phyloP scores from a whole-genome alignment of 768 basidiomycete species.

The Nidularia pulvinata region DNA sequence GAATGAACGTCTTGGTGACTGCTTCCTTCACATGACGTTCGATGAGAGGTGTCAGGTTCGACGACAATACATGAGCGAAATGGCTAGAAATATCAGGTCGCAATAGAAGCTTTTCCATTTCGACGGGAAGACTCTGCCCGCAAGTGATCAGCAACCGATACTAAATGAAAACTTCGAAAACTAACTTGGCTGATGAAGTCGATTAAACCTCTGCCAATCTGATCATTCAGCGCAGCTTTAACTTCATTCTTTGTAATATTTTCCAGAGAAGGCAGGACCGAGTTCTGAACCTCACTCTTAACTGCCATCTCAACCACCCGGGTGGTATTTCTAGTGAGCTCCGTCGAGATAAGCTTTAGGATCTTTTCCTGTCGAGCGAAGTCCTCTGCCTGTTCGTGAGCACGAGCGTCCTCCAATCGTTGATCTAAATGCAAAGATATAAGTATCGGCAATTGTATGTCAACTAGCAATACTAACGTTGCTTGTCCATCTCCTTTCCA shows the following conservation, averaged over 20 bases:
- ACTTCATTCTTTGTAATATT: slow-evolving; percentile 83
- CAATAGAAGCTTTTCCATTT: slow-evolving; percentile 77
- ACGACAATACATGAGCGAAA: slow-evolving; percentile 73
- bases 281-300: slow-evolving; percentile 82
- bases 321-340: slow-evolving; percentile 86
- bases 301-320: slow-evolving; percentile 89
- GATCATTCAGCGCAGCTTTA: slow-evolving; percentile 73
- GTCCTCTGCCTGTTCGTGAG: slow-evolving; percentile 77
- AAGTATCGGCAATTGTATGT: slow-evolving; percentile 5
- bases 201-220: slow-evolving; percentile 71
- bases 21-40: slow-evolving; percentile 84
- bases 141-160: slow-evolving; percentile 3
- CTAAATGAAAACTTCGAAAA: slow-evolving; percentile 4
- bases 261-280: slow-evolving; percentile 81
- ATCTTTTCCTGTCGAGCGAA: slow-evolving; percentile 88
- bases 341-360: slow-evolving; percentile 83
- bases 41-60: slow-evolving; percentile 72
- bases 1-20: slow-evolving; percentile 71
- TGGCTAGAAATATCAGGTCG: slow-evolving; percentile 78
- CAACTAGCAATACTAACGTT: slow-evolving; percentile 53
- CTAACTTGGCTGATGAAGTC: slow-evolving; percentile 75
- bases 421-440: slow-evolving; percentile 50
- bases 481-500: slow-evolving; percentile 88
- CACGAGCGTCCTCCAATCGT: slow-evolving; percentile 82
- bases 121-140: slow-evolving; percentile 67